A percentile compares a stretch with the other conserved stretches of the same genome.
These are phyloP conservation scores for Schizothecium vesticola DNA, from an alignment of 495 filamentous ascomycete species.

Conservation along the genomic window DNA sequence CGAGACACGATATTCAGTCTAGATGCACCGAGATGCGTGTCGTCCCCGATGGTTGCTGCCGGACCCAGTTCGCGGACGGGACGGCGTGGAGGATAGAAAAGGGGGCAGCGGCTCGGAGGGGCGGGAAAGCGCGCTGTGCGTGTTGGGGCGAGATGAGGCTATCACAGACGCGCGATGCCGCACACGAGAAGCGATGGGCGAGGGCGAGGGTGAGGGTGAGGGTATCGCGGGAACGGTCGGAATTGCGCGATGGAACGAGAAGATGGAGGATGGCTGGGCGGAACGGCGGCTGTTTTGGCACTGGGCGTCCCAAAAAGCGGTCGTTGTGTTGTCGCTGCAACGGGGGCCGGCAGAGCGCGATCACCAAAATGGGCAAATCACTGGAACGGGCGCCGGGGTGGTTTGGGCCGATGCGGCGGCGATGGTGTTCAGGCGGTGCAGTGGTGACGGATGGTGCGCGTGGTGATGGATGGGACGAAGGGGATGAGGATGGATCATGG, in stretches of 20 bases:
- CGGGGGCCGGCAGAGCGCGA: slow-evolving; percentile 11
- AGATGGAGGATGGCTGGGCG: background rate
- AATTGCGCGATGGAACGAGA: slow-evolving; percentile 7
- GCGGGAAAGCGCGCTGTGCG: background rate
- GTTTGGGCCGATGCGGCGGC: slow-evolving; percentile 22
- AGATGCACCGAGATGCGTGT: slow-evolving; percentile 6
- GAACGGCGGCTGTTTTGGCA: slow-evolving; percentile 2
- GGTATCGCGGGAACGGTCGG: slow-evolving; percentile 16
- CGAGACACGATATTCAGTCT: background rate
- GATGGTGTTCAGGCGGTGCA: slow-evolving; percentile 20
- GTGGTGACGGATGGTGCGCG: slow-evolving; percentile 12
- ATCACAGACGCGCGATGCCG: slow-evolving; percentile 1
- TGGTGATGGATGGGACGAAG: slow-evolving; percentile 21
- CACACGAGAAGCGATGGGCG: background rate
- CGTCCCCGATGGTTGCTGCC: background rate
- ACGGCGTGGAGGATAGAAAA: background rate
- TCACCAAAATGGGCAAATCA: slow-evolving; percentile 19
- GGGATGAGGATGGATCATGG: slow-evolving; percentile 10
- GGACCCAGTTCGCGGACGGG: background rate
- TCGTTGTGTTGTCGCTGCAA: slow-evolving; percentile 10
- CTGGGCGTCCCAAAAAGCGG: background rate
- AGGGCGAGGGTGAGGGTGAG: slow-evolving; percentile 5
- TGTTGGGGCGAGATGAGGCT: background rate
- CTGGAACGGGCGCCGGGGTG: slow-evolving; percentile 2
- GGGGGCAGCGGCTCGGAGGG: background rate